These are phyloP conservation scores for Phialophora expanda DNA, from an alignment of 2,329 filamentous ascomycete genomes.

Conservation along the genomic window DNA sequence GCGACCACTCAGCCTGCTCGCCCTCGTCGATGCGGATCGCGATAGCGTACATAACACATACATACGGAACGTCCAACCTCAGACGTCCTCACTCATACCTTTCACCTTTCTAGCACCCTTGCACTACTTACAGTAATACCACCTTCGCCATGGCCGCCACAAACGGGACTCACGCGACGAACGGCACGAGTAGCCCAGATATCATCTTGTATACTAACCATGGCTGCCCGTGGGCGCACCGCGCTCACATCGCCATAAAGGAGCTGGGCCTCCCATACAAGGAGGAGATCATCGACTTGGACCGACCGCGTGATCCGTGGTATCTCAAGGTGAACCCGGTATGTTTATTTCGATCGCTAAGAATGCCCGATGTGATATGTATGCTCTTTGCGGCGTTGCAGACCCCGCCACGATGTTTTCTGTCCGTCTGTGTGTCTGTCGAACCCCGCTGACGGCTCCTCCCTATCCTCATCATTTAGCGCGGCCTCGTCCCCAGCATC, in stretches of 20 bases:
- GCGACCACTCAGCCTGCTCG: slow-evolving; percentile 3
- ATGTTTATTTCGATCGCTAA: too few relatives aligned
- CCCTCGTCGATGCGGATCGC: too few relatives aligned
- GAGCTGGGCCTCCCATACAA: slow-evolving; percentile 71
- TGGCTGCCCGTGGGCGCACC: slow-evolving; percentile 73
- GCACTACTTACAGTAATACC: not conserved
- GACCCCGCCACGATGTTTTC: too few relatives aligned
- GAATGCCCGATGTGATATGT: too few relatives aligned
- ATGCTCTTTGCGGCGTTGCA: too few relatives aligned
- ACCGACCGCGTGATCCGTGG: slow-evolving; percentile 69
- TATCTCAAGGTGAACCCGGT: slow-evolving; percentile 76
- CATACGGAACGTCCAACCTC: not conserved
- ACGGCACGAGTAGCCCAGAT: slow-evolving; percentile 44
- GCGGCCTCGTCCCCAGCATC: slow-evolving; percentile 75
- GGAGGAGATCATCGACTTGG: slow-evolving; percentile 74
- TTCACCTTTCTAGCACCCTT: not conserved
- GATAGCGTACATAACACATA: too few relatives aligned
- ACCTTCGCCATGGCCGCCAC: slow-evolving; percentile 12
- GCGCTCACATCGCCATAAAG: slow-evolving; percentile 72
- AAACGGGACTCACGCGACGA: slow-evolving; percentile 5
- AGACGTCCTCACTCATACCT: not conserved
- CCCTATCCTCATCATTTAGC: slow-evolving; percentile 45
- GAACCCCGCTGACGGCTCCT: not conserved
- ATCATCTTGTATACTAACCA: slow-evolving; percentile 75
- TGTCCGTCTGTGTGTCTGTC: too few relatives aligned